A percentile compares a stretch with the other conserved stretches of the same genome.
phyloP scores from a whole-genome alignment of 139 green algal species.

The Edaphochlamys debaryana region DNA sequence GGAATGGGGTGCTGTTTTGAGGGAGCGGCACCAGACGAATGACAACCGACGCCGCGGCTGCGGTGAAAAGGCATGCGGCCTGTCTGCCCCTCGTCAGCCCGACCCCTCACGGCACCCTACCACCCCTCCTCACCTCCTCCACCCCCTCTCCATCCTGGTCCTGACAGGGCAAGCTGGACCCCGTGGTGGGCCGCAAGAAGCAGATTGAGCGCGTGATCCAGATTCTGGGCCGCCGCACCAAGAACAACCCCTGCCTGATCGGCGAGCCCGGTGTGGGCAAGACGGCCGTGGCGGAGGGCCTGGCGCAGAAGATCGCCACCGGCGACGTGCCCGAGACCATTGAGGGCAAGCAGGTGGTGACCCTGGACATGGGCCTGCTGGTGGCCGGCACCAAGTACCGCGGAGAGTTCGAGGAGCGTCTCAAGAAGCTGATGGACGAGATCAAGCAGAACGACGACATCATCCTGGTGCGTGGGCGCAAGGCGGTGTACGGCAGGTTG shows the following conservation, averaged over 20 bases:
- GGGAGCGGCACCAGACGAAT: too few species aligned
- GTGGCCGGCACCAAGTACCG: constrained; percentile 99
- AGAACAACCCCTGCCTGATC: constrained; percentile 99
- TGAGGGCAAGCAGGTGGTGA: constrained; percentile 98
- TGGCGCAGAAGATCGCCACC: constrained; percentile 93
- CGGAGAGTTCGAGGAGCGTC: constrained; percentile 99
- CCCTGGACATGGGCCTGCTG: constrained; percentile 99
- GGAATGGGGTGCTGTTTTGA: too few species aligned
- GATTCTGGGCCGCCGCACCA: constrained; percentile 97
- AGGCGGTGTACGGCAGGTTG: neutral
- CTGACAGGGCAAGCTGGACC: constrained; percentile 96
- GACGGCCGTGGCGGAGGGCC: constrained; percentile 97
- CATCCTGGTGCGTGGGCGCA: constrained; percentile 89
- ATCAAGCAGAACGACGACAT: constrained; percentile 99
- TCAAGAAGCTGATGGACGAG: constrained; percentile 99
- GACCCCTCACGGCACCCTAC: too few species aligned
- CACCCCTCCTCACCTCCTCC: too few species aligned
- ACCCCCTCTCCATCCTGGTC: neutral
- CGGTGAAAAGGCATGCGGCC: too few species aligned
- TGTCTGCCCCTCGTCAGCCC: too few species aligned
- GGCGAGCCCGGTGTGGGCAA: constrained; percentile 99
- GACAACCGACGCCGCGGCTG: too few species aligned
- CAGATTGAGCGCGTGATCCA: constrained; percentile 99
- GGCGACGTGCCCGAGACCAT: constrained; percentile 99
- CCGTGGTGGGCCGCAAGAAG: constrained; percentile 93